Evolutionary conservation across 495 filamentous ascomycete genomes (phyloP).

Genomic region (Clohesyomyces aquaticus): DNA sequence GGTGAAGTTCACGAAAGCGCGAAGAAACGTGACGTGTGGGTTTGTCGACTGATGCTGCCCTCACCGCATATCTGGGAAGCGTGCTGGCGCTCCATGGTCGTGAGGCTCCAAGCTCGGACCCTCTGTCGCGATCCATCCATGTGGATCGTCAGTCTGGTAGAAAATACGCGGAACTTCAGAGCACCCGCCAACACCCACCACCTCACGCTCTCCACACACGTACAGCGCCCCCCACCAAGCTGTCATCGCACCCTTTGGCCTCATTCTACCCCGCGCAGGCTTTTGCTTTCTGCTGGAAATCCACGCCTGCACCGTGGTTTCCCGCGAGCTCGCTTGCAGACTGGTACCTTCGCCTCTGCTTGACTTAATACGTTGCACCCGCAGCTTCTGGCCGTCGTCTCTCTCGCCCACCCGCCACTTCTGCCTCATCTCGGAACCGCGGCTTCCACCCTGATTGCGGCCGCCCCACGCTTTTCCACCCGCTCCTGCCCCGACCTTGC

Average conservation of each 20-base stretch:
- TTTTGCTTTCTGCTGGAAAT: slow-evolving; percentile 11
- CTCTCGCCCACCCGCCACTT: slow-evolving; percentile 1
- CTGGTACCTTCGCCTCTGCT: background rate
- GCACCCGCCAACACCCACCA: slow-evolving; percentile 19
- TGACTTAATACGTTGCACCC: background rate
- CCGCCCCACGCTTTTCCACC: background rate
- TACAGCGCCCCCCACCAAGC: background rate
- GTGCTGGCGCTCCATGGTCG: no score
- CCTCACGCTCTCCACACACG: background rate
- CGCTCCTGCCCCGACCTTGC: background rate
- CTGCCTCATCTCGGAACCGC: background rate
- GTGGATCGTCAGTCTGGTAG: no score
- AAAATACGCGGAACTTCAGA: slow-evolving; percentile 18
- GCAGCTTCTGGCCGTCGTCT: background rate
- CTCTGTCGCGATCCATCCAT: no score
- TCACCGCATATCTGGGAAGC: no score
- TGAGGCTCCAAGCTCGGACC: background rate
- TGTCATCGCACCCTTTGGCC: slow-evolving; percentile 2
- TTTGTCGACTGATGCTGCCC: no score
- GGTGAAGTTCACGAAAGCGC: no score
- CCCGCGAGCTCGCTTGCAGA: slow-evolving; percentile 8
- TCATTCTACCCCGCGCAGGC: background rate
- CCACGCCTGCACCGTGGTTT: slow-evolving; percentile 41
- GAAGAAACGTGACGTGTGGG: no score
- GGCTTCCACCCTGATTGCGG: background rate